Percentiles rank a stretch among this genome's conserved stretches.
These are phyloP conservation scores for Rhizophora mangle DNA, from an alignment of 345 rosid genomes.

Conservation along the genomic window DNA sequence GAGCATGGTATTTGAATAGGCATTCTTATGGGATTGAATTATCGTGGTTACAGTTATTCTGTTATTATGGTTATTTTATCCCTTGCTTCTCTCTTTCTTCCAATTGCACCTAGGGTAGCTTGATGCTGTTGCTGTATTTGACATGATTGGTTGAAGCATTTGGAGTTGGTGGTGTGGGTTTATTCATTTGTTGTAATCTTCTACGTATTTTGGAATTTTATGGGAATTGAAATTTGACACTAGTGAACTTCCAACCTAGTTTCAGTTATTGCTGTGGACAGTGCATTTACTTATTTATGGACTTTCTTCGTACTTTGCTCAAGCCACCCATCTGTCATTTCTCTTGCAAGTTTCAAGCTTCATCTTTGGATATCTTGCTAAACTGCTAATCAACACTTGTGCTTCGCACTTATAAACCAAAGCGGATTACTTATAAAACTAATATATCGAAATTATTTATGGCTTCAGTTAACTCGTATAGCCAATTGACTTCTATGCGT, in stretches of 20 bases:
- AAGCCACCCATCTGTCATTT: background rate
- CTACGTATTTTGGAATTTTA: slow-evolving; percentile 22
- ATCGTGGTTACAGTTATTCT: slow-evolving; percentile 38
- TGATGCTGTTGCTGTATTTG: slow-evolving; percentile 22
- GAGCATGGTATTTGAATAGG: background rate
- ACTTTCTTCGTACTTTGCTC: background rate
- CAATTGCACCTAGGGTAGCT: background rate
- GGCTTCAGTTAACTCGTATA: too few relatives aligned
- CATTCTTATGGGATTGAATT: background rate
- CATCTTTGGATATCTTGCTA: background rate
- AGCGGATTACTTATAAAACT: too few relatives aligned
- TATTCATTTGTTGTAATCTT: slow-evolving; percentile 28
- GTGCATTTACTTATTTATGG: background rate
- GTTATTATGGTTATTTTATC: slow-evolving; percentile 22
- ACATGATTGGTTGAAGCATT: slow-evolving; percentile 25
- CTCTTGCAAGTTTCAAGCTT: background rate
- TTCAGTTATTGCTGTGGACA: background rate
- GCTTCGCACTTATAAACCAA: too few relatives aligned
- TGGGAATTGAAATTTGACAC: slow-evolving; percentile 7
- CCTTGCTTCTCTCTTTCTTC: background rate
- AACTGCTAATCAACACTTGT: background rate
- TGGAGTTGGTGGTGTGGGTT: slow-evolving; percentile 14
- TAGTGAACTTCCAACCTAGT: background rate
- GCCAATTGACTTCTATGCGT: too few relatives aligned
- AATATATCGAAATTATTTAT: too few relatives aligned